A percentile compares a stretch with the other conserved stretches of the same genome.
Evolutionary conservation across 2,329 filamentous ascomycete genomes (phyloP).

Genomic region (Colletotrichum tabaci): DNA sequence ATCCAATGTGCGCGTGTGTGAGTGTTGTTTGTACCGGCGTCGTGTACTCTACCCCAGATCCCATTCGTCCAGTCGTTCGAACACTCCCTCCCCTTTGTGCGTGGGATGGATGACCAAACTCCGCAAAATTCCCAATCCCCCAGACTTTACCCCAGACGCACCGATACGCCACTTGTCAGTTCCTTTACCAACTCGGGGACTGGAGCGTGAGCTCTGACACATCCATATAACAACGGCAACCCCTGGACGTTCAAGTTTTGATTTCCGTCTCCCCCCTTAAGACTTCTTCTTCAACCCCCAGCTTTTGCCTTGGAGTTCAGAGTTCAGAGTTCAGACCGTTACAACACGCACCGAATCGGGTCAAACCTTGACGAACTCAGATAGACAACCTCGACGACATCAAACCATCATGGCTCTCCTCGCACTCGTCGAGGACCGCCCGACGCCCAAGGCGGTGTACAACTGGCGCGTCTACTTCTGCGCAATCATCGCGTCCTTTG

Average conservation of each 20-base stretch:
- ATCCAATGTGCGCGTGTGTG: slow-evolving; percentile 3
- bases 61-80: slow-evolving; percentile 17
- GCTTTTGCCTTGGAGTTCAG: slow-evolving; percentile 21
- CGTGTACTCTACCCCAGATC: slow-evolving; percentile 34
- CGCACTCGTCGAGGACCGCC: slow-evolving; percentile 68
- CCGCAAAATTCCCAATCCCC: slow-evolving; percentile 27
- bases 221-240: slow-evolving; percentile 40
- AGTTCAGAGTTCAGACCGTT: slow-evolving; percentile 31
- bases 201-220: slow-evolving; percentile 8
- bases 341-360: slow-evolving; percentile 20
- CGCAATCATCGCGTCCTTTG: slow-evolving; percentile 69
- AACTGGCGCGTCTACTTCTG: slow-evolving; percentile 73
- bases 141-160: slow-evolving; percentile 42
- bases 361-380: slow-evolving; percentile 8
- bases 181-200: slow-evolving; percentile 9
- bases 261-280: slow-evolving; percentile 4
- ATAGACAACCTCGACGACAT: slow-evolving; percentile 8
- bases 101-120: slow-evolving; percentile 32
- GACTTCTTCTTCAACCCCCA: slow-evolving; percentile 22
- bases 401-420: slow-evolving; percentile 60
- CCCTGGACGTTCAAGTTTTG: slow-evolving; percentile 12
- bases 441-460: slow-evolving; percentile 71
- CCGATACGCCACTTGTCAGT: slow-evolving; percentile 31
- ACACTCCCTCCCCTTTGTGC: slow-evolving; percentile 5
- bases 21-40: slow-evolving; percentile 7